phyloP scores from a whole-genome alignment of 495 filamentous ascomycete genomes.

The Chaetomium tenue region DNA sequence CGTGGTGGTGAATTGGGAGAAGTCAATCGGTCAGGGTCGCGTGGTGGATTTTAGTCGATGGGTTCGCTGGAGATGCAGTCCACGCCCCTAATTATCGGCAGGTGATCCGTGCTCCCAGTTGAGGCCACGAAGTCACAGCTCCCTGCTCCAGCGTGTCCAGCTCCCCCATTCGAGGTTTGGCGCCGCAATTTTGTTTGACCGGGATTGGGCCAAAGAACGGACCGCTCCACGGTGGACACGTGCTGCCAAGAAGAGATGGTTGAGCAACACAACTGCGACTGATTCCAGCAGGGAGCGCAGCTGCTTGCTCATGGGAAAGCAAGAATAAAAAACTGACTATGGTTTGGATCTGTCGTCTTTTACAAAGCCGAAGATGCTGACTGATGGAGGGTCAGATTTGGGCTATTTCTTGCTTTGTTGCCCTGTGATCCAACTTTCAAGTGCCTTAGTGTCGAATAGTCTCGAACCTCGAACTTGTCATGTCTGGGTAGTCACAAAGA shows the following conservation, averaged over 20 bases:
- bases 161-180: neutral
- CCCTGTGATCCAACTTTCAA: too few relatives aligned
- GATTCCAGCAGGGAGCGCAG: too few relatives aligned
- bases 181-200: slow-evolving; percentile 20
- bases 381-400: too few relatives aligned
- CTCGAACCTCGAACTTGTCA: too few relatives aligned
- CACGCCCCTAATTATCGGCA: slow-evolving; percentile 29
- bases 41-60: slow-evolving; percentile 18
- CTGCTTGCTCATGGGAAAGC: too few relatives aligned
- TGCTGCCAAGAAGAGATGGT: neutral
- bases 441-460: too few relatives aligned
- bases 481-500: too few relatives aligned
- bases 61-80: slow-evolving; percentile 25
- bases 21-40: slow-evolving; percentile 19
- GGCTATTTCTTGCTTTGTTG: too few relatives aligned
- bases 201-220: neutral
- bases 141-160: neutral
- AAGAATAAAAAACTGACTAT: too few relatives aligned
- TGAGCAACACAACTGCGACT: too few relatives aligned
- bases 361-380: too few relatives aligned
- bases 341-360: too few relatives aligned
- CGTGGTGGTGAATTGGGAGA: slow-evolving; percentile 22
- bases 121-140: slow-evolving; percentile 41
- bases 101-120: slow-evolving; percentile 37
- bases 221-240: neutral